Base-by-base conservation (phyloP, 2,329 filamentous ascomycete species). In the Fusarium brachygibbosum region DNA sequence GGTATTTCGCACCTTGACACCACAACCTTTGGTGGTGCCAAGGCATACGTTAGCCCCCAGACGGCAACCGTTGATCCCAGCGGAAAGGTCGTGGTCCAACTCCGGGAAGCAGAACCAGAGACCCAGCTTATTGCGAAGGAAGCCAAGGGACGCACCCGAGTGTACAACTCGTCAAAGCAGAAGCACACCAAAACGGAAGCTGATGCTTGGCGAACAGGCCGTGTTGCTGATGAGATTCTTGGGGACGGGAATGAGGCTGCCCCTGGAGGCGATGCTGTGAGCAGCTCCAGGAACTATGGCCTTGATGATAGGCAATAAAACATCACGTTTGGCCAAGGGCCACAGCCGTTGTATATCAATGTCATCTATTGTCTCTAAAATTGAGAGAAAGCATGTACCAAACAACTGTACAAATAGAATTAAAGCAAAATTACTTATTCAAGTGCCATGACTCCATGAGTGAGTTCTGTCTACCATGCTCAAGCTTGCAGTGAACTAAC, bases 11-110 rank as follows among this genome's bases (percentile, higher is more conserved):
- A 79, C 31, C 78, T 87, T 38, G 84, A 88, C 63, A 82, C 84
- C 6, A 76, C 77, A 11, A 79, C 82, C 4, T 71, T 70, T 31
- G 88, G 88, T 58, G 88, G 88, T 35, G 78, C 82, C 64, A 90
- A 89, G 80, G 69, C 85, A 9, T 88, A 83, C 73, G 81, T 87
- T 38, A 80, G 83, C 56, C 78, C 85, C 5, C 66, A 76, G 23
- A 77, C 76, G 11, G 84, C 84, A 35, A 79, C 76, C 63, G 74
- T 87, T 50, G 83, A 86, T 73, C 82, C 86, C 3, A 80, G 78
- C 49, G 88, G 88, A 61, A 84, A 78, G 68, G 76, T 89, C 14
- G 69, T 81, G 9, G 63, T 88, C 40, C 75, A 75, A 19, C 75
- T 87, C n/a, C 74, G 73, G 17, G 82, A 84, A 48, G 76, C 82